Conservation (phyloP, 2,329 filamentous ascomycete genomes). For the Penicillium sp. region DNA sequence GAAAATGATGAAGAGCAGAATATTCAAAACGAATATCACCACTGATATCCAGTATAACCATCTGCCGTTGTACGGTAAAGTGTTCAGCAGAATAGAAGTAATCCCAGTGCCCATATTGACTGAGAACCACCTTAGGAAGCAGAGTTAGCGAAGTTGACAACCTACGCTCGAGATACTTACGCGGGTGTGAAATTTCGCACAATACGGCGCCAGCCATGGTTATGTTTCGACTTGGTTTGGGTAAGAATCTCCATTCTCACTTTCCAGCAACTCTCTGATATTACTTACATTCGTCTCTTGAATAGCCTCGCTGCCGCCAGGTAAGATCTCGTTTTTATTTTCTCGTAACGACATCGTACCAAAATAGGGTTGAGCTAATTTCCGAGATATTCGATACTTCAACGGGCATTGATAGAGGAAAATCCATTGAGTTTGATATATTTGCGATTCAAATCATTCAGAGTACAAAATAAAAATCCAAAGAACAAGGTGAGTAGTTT, state of each 20-base stretch:
- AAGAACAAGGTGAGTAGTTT: too few relatives aligned
- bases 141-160: not conserved
- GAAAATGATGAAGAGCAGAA: not conserved
- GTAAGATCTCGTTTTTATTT: too few relatives aligned
- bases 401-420: too few relatives aligned
- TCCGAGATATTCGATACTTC: too few relatives aligned
- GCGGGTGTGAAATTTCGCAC: not conserved
- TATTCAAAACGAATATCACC: not conserved
- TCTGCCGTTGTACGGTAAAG: not conserved
- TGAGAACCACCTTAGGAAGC: not conserved
- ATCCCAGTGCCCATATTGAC: not conserved
- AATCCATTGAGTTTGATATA: too few relatives aligned
- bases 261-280: not conserved
- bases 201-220: not conserved
- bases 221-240: not conserved
- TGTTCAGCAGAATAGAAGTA: not conserved
- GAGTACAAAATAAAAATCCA: too few relatives aligned
- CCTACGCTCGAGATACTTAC: not conserved
- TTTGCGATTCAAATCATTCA: too few relatives aligned
- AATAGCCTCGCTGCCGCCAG: too few relatives aligned
- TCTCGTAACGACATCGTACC: too few relatives aligned
- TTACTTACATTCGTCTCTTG: not conserved
- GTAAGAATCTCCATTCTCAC: not conserved
- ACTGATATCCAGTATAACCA: not conserved
- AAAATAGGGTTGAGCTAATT: too few relatives aligned